Evolutionary conservation across 768 basidiomycete species (phyloP), one percentile per base, ranked within the genome.

Genomic region (Boletellus ananiceps): DNA sequence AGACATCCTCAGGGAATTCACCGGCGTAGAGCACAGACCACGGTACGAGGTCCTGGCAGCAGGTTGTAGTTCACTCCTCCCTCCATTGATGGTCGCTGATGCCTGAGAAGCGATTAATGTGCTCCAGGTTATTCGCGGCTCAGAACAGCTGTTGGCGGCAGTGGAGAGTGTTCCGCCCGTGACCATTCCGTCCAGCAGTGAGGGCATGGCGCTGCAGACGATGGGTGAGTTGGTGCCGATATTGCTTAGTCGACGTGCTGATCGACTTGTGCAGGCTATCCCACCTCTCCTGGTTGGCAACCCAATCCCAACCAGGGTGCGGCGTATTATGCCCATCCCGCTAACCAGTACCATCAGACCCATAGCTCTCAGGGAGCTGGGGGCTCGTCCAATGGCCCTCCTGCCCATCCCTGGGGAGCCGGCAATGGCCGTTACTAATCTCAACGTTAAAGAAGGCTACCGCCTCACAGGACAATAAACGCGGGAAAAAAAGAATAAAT

Each of bases 21-120:
- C 55, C 1, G 47, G 50, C 15, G 41, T 49, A 27, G 52, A 56
- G 3, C 45, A 19, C 2, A 46, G 32, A 9, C 64, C 50, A 11
- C 59, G 63, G 2, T 34, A 57, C 2, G 64, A 65, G 11, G 45
- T 47, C 40, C 40, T 65, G 13, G 49, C 4, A 6, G 57, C 52
- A 57, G 60, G 63, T 61, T 27, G 19, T 16, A 3, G 8, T 38
- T 12, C 27, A 4, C 21, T 14, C 14, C n/a, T 21, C 14, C 14
- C 40, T 27, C 14, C 21, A 6, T 16, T 5, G 4, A 12, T 31
- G 8, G 4, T 8, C 15, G 13, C 41, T 60, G 13, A 59, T 19
- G 11, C 4, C 23, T 40, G 19, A 15, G 27, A 39, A 60, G 59
- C 40, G 4, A 62, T 32, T 14, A 40, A 40, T 1, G 36, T 62